Conservation (phyloP, 2,329 filamentous ascomycete genomes). For the Fusarium circinatum region DNA sequence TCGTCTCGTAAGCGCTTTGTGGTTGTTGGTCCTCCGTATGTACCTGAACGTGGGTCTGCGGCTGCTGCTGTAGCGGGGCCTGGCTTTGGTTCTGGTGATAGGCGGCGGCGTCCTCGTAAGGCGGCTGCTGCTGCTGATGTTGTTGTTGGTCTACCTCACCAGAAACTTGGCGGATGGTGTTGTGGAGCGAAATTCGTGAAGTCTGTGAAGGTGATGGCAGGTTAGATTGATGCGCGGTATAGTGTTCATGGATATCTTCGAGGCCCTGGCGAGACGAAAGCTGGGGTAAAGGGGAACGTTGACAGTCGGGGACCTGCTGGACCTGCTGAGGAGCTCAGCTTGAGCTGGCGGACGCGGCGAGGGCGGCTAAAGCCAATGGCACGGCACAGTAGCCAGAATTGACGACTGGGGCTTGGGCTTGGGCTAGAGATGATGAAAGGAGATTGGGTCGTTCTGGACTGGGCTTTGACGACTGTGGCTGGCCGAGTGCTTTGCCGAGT, state of each 20-base stretch:
- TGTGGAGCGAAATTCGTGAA: slow-evolving; percentile 49
- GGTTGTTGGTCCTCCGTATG: slow-evolving; percentile 46
- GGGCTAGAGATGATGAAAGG: slow-evolving; percentile 35
- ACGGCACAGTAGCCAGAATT: slow-evolving; percentile 14
- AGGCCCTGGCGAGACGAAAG: slow-evolving; percentile 59
- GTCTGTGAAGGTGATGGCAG: slow-evolving; percentile 54
- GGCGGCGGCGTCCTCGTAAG: slow-evolving; percentile 57
- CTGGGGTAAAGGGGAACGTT: slow-evolving; percentile 50
- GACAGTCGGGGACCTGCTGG: slow-evolving; percentile 46
- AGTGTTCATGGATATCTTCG: slow-evolving; percentile 54
- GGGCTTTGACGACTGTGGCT: slow-evolving; percentile 33
- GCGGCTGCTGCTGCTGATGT: slow-evolving; percentile 53
- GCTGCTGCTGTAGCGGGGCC: slow-evolving; percentile 46
- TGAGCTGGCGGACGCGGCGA: slow-evolving; percentile 21
- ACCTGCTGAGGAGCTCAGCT: slow-evolving; percentile 38
- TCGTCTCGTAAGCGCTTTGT: slow-evolving; percentile 47
- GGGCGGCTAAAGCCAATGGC: slow-evolving; percentile 33
- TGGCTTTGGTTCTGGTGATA: slow-evolving; percentile 50
- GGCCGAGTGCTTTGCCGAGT: slow-evolving; percentile 19
- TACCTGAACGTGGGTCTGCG: slow-evolving; percentile 37
- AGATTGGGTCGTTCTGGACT: slow-evolving; percentile 37
- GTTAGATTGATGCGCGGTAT: slow-evolving; percentile 53
- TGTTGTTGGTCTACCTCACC: slow-evolving; percentile 56
- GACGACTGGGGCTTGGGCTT: slow-evolving; percentile 39
- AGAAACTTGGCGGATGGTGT: slow-evolving; percentile 61